A percentile compares a stretch with the other conserved stretches of the same genome.
Evolutionary conservation across 768 basidiomycete species (phyloP).

Genomic region (Lentinula detonsa): DNA sequence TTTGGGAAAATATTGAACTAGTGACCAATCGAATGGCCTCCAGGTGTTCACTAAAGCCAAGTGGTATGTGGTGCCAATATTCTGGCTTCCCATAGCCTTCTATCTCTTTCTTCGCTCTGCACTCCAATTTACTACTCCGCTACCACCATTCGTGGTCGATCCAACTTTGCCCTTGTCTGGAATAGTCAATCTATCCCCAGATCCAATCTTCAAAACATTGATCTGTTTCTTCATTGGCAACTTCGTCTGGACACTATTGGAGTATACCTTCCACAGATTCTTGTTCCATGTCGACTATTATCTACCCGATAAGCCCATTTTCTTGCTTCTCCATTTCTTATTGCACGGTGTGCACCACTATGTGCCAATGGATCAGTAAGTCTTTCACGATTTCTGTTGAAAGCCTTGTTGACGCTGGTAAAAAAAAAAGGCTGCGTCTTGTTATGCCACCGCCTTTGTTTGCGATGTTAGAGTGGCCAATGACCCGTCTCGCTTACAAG

Average conservation of each 20-base stretch:
- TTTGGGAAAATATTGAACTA: not conserved
- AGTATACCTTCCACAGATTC: slow-evolving; percentile 93
- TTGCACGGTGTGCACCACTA: slow-evolving; percentile 97
- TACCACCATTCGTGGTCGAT: slow-evolving; percentile 56
- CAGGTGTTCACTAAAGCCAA: slow-evolving; percentile 78
- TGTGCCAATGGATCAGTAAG: slow-evolving; percentile 90
- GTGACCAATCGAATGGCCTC: not conserved
- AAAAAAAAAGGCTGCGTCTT: slow-evolving; percentile 60
- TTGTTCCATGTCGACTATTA: slow-evolving; percentile 90
- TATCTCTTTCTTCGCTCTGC: slow-evolving; percentile 82
- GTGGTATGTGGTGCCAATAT: slow-evolving; percentile 89
- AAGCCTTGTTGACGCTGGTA: not conserved
- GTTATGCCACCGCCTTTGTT: slow-evolving; percentile 97
- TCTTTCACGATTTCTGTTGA: slow-evolving; percentile 2
- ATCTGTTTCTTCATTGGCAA: slow-evolving; percentile 81
- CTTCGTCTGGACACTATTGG: slow-evolving; percentile 89
- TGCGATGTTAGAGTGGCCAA: slow-evolving; percentile 67
- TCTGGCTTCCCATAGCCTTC: slow-evolving; percentile 85
- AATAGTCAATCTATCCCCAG: slow-evolving; percentile 39
- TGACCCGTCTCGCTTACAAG: slow-evolving; percentile 77
- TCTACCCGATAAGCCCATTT: slow-evolving; percentile 78
- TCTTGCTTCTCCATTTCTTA: slow-evolving; percentile 85
- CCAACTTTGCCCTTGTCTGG: slow-evolving; percentile 50
- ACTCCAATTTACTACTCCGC: slow-evolving; percentile 69
- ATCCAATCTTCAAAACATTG: slow-evolving; percentile 47